Percentiles rank a stretch among this genome's conserved stretches.
These are phyloP conservation scores for Emmonsiellopsis sp. DNA, from an alignment of 2,329 filamentous ascomycete species.

Conservation along the genomic window DNA sequence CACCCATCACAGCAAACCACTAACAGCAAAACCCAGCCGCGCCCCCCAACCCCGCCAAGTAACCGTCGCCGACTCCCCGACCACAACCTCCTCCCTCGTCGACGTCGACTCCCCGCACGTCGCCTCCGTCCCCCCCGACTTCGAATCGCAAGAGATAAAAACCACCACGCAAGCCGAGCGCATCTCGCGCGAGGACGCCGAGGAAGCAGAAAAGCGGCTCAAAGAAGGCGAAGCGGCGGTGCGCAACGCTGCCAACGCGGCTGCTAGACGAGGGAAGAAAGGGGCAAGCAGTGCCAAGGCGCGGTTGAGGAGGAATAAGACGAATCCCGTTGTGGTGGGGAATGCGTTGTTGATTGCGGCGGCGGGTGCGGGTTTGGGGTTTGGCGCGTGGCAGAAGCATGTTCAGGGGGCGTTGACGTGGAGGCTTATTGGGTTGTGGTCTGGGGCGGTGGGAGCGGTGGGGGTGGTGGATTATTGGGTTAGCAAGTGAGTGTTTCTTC, in stretches of 20 bases:
- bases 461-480: constrained; percentile 39
- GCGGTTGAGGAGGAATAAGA: constrained; percentile 29
- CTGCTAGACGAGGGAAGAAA: not conserved
- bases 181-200: constrained; percentile 31
- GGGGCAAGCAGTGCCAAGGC: not conserved
- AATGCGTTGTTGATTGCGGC: constrained; percentile 36
- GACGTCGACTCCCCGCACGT: constrained; percentile 41
- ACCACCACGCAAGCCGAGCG: constrained; percentile 38
- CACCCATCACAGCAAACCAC: not conserved
- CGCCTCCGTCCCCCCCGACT: constrained; percentile 32
- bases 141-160: constrained; percentile 32
- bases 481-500: constrained; percentile 36
- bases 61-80: constrained; percentile 30
- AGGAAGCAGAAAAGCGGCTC: constrained; percentile 15
- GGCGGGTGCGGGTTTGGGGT: constrained; percentile 33
- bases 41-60: constrained; percentile 31
- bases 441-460: constrained; percentile 35
- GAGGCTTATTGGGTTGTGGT: constrained; percentile 34
- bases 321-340: constrained; percentile 38
- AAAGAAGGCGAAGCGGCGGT: constrained; percentile 18
- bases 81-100: constrained; percentile 31
- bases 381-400: constrained; percentile 40
- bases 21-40: constrained; percentile 21
- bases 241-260: constrained; percentile 9
- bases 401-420: constrained; percentile 36